A percentile compares a stretch with the other conserved stretches of the same genome.
These are phyloP conservation scores for Pelagomonas calceolata DNA, from an alignment of 108 stramenopile genomes.

Conservation along the genomic window DNA sequence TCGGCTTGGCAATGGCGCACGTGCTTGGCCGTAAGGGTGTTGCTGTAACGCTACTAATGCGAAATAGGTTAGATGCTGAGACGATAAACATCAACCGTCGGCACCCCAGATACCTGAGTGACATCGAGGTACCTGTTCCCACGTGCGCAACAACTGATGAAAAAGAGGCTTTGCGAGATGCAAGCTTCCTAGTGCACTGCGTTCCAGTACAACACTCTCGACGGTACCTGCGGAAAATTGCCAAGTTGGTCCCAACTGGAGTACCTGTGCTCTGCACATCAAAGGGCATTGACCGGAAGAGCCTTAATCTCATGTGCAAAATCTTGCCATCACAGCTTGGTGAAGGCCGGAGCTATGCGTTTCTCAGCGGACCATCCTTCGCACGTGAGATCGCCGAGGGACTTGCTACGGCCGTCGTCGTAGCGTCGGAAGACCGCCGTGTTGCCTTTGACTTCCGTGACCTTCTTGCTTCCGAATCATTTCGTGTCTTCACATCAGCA, in stretches of 20 bases:
- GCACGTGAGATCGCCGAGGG: constrained; percentile 85
- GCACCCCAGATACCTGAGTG: constrained; percentile 76
- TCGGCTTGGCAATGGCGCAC: constrained; percentile 77
- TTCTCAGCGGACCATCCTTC: constrained; percentile 86
- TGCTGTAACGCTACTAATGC: constrained; percentile 70
- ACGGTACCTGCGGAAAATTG: constrained; percentile 52
- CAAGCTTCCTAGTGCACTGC: constrained; percentile 84
- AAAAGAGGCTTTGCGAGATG: constrained; percentile 54
- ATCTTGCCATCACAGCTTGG: constrained; percentile 73
- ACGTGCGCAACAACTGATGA: constrained; percentile 74
- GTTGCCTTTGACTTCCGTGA: constrained; percentile 56
- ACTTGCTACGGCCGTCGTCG: constrained; percentile 82
- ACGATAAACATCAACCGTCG: constrained; percentile 65
- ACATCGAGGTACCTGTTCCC: constrained; percentile 47
- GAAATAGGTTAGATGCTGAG: constrained; percentile 59
- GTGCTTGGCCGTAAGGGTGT: constrained; percentile 63
- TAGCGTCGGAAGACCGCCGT: constrained; percentile 69
- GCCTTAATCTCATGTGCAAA: constrained; percentile 84
- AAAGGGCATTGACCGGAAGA: constrained; percentile 84
- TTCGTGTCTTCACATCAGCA: constrained; percentile 70
- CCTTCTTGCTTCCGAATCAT: constrained; percentile 62
- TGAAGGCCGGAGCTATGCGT: constrained; percentile 70
- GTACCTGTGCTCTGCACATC: constrained; percentile 64
- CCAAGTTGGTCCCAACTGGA: constrained; percentile 49
- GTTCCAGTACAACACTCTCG: constrained; percentile 86